Conservation (phyloP, 164 flowering plant genomes). For the Sextonia rubra region DNA sequence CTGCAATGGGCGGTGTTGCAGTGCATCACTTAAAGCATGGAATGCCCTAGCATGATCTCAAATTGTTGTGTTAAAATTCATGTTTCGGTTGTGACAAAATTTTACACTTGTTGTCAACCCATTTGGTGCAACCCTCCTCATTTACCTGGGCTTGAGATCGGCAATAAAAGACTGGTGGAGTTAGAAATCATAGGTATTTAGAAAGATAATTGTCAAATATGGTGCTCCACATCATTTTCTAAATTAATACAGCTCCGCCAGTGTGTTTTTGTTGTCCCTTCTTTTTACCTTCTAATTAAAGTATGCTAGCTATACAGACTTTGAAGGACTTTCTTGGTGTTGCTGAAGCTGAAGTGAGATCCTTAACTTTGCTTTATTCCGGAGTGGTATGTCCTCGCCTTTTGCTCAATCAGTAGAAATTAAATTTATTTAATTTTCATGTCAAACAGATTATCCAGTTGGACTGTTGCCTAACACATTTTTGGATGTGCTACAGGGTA, state of each 20-base stretch:
- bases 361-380: constrained; percentile 75
- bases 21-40: too few species aligned
- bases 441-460: background rate
- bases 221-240: background rate
- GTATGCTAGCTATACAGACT: constrained; percentile 33
- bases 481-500: constrained; percentile 47
- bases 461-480: background rate
- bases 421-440: background rate
- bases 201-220: too few species aligned
- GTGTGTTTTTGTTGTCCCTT: background rate
- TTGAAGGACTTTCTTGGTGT: constrained; percentile 69
- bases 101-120: too few species aligned
- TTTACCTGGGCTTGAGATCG: too few species aligned
- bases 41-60: too few species aligned
- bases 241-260: background rate
- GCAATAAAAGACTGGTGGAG: too few species aligned
- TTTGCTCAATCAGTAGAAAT: background rate
- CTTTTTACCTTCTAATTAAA: background rate
- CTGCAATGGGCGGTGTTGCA: too few species aligned
- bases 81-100: too few species aligned
- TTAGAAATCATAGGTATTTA: too few species aligned
- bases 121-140: too few species aligned
- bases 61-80: too few species aligned
- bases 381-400: constrained; percentile 61
- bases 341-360: constrained; percentile 91